phyloP scores from a whole-genome alignment of 345 rosid genomes.

The Jatropha curcas region DNA sequence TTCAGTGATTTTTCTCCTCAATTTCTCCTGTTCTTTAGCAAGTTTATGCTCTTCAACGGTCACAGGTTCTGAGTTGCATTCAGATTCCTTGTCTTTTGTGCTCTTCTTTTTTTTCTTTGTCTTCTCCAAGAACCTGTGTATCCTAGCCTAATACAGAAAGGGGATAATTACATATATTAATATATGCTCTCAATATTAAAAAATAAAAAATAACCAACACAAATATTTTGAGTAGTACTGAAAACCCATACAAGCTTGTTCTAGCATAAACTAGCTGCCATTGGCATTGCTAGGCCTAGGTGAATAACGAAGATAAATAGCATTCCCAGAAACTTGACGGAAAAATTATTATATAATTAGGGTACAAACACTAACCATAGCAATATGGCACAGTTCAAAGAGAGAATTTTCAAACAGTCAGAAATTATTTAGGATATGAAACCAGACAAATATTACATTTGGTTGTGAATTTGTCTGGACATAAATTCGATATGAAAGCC shows the following conservation, averaged over 20 bases:
- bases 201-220: background rate
- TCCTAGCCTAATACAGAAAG: constrained; percentile 57
- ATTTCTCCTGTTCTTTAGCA: constrained; percentile 48
- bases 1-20: constrained; percentile 56
- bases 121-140: constrained; percentile 68
- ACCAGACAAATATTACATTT: too few relatives aligned
- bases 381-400: background rate
- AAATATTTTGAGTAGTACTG: background rate
- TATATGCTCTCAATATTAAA: constrained; percentile 17
- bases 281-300: background rate
- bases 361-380: too few relatives aligned
- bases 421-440: background rate
- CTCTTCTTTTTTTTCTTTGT: constrained; percentile 56
- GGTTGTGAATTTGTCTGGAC: too few relatives aligned
- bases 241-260: background rate
- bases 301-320: background rate
- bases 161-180: constrained; percentile 2
- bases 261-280: background rate
- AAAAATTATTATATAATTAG: too few relatives aligned
- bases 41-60: constrained; percentile 31
- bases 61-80: constrained; percentile 39
- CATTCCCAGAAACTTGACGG: background rate
- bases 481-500: too few relatives aligned
- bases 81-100: constrained; percentile 25
- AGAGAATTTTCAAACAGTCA: background rate